Percentiles rank a stretch among this genome's conserved stretches.
phyloP scores from a whole-genome alignment of 306 rosid species.

The Glycine soja region DNA sequence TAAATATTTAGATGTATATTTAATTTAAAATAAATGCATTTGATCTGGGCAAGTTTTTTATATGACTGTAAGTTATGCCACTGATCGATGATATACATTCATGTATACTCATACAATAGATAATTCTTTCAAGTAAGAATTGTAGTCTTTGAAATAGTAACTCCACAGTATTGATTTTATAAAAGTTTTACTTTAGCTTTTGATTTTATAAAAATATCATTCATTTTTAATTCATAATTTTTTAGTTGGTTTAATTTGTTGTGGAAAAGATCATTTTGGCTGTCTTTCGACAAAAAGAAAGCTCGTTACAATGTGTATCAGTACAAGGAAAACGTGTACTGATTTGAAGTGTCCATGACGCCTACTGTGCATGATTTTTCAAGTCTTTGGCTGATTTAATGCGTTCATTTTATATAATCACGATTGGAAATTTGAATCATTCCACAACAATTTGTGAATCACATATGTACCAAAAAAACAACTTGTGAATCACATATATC shows the following conservation, averaged over 20 bases:
- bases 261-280: not conserved
- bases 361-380: not conserved
- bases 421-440: not conserved
- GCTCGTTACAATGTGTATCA: not conserved
- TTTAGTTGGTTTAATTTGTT: not conserved
- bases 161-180: not conserved
- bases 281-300: not conserved
- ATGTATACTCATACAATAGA: too few relatives aligned
- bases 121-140: too few relatives aligned
- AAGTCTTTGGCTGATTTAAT: not conserved
- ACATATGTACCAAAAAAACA: not conserved
- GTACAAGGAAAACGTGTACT: not conserved
- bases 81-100: too few relatives aligned
- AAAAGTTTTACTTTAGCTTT: not conserved
- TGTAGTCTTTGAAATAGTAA: not conserved
- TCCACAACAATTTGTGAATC: not conserved
- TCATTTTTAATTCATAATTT: not conserved
- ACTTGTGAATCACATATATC: not conserved
- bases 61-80: too few relatives aligned
- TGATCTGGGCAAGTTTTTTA: too few relatives aligned
- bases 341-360: not conserved
- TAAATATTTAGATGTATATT: too few relatives aligned
- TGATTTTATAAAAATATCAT: not conserved
- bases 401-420: not conserved
- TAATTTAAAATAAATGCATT: too few relatives aligned